Conservation (phyloP, 805 yeast species). For the Candida boidinii region DNA sequence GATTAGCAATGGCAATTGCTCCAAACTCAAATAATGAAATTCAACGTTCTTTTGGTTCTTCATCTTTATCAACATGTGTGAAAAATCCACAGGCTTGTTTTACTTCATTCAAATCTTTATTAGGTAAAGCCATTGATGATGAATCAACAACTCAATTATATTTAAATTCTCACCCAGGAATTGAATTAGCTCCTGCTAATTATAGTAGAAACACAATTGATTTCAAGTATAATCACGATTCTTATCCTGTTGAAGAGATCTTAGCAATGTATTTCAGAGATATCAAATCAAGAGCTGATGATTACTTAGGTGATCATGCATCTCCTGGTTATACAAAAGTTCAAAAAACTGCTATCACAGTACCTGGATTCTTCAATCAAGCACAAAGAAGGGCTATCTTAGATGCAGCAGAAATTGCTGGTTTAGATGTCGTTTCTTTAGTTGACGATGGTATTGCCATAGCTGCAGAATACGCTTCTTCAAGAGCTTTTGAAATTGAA, state of each 20-base stretch:
- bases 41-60: conserved; percentile 72
- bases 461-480: conserved; percentile 69
- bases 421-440: conserved; percentile 52
- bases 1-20: conserved; percentile 50
- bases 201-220: conserved; percentile 41
- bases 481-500: conserved; percentile 33
- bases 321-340: conserved; percentile 41
- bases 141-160: conserved; percentile 39
- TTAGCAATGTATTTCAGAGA: conserved; percentile 77
- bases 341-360: conserved; percentile 63
- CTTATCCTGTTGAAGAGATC: conserved; percentile 62
- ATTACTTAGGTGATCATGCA: conserved; percentile 44
- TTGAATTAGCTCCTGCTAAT: conserved; percentile 32
- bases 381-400: conserved; percentile 61
- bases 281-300: conserved; percentile 54
- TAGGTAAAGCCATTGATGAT: conserved; percentile 55
- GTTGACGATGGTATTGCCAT: conserved; percentile 92
- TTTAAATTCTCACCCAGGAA: conserved; percentile 51
- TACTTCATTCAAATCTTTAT: conserved; percentile 56
- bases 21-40: conserved; percentile 31
- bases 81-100: conserved; percentile 68
- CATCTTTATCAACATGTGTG: conserved; percentile 60
- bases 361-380: conserved; percentile 63
- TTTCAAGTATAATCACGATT: conserved; percentile 27
- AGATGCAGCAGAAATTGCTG: conserved; percentile 69